Conservation (phyloP, 345 rosid genomes). For the Moringa oleifera region DNA sequence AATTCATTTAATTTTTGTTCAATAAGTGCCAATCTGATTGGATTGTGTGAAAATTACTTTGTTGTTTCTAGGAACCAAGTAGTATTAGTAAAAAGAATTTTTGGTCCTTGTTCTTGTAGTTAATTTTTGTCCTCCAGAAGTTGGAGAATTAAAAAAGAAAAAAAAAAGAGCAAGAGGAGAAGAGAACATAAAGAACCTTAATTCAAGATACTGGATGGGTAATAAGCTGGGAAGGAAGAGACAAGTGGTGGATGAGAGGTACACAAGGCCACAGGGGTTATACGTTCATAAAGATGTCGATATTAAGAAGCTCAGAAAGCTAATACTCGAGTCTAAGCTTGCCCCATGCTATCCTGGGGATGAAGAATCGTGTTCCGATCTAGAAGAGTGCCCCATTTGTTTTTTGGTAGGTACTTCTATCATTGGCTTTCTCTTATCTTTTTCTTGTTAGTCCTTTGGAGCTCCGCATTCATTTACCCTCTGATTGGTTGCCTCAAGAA, state of each 20-base stretch:
- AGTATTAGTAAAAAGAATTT: slow-evolving; percentile 10
- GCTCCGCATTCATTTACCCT: not conserved
- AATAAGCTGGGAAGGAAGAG: slow-evolving; percentile 87
- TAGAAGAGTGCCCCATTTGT: slow-evolving; percentile 98
- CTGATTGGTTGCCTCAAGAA: not conserved
- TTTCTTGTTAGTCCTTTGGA: not conserved
- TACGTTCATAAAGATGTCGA: slow-evolving; percentile 90
- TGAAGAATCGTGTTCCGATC: slow-evolving; percentile 67
- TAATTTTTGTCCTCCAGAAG: slow-evolving; percentile 14
- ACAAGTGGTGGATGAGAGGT: slow-evolving; percentile 88
- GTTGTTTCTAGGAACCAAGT: slow-evolving; percentile 3
- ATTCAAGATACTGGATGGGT: slow-evolving; percentile 52
- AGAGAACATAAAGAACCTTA: not conserved
- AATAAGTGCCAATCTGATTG: not conserved
- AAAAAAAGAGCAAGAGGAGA: not conserved
- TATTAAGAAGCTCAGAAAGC: slow-evolving; percentile 87
- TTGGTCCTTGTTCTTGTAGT: slow-evolving; percentile 7
- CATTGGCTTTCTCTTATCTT: slow-evolving; percentile 1
- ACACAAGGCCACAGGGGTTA: slow-evolving; percentile 87
- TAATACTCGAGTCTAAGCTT: slow-evolving; percentile 89
- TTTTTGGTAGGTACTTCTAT: slow-evolving; percentile 63
- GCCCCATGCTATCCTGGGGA: slow-evolving; percentile 98
- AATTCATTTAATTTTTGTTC: not conserved
- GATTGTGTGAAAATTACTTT: not conserved
- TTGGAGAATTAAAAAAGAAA: slow-evolving; percentile 6